phyloP scores from a whole-genome alignment of 169 alveolate genomes.

The Plasmodium gaboni region DNA sequence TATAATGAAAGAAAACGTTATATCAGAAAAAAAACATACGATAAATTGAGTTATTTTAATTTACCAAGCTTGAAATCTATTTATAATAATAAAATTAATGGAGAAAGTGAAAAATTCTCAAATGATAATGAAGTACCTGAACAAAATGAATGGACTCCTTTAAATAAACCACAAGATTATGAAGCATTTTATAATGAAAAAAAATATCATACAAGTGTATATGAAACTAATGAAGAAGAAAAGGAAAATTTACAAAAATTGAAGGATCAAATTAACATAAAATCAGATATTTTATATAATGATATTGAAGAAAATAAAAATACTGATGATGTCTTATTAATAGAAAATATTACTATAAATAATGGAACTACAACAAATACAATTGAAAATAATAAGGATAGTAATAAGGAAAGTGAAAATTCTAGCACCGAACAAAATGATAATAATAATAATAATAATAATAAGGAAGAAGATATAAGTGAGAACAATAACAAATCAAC shows the following conservation, averaged over 20 bases:
- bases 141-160: conserved; percentile 19
- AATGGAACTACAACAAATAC: not conserved
- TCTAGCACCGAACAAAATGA: not conserved
- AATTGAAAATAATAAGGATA: too few species aligned
- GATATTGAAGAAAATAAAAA: not conserved
- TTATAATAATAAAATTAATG: not conserved
- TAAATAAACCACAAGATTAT: conserved; percentile 22
- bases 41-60: not conserved
- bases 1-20: too few species aligned
- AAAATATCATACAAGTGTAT: conserved; percentile 5
- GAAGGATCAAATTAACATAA: not conserved
- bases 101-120: not conserved
- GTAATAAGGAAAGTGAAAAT: too few species aligned
- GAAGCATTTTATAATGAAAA: conserved; percentile 42
- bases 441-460: not conserved
- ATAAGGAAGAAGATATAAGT: not conserved
- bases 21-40: not conserved
- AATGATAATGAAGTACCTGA: not conserved
- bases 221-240: not conserved
- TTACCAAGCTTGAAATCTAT: not conserved
- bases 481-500: not conserved
- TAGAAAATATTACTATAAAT: not conserved
- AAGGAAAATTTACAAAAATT: conserved; percentile 3
- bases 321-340: not conserved
- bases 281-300: conserved; percentile 1